These are phyloP conservation scores for Tetratostichococcus sp. DNA, from an alignment of 139 green algal genomes.

Conservation along the genomic window DNA sequence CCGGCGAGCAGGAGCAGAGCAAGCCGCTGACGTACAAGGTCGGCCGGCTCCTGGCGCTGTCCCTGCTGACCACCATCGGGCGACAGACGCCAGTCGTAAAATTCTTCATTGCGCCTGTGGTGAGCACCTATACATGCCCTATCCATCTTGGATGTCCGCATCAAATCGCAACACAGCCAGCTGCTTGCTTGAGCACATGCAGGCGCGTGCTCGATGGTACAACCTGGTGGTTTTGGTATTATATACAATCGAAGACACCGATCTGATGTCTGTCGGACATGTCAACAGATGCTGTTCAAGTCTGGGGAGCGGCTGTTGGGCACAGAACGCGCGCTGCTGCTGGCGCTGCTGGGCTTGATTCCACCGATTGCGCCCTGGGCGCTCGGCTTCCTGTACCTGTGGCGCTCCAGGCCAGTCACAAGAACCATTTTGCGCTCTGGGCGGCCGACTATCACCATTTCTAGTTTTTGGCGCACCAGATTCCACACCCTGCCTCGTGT, in stretches of 20 bases:
- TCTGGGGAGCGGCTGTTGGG: neutral
- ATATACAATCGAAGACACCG: too few species aligned
- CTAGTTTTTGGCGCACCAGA: too few species aligned
- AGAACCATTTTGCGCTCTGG: too few species aligned
- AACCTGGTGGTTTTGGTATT: too few species aligned
- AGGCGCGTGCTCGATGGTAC: too few species aligned
- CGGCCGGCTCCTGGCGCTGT: neutral
- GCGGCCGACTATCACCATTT: too few species aligned
- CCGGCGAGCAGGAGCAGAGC: neutral
- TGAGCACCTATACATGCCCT: too few species aligned
- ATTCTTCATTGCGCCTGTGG: neutral
- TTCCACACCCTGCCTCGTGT: too few species aligned
- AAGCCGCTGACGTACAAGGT: neutral
- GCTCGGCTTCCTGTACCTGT: neutral
- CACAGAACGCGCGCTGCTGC: neutral
- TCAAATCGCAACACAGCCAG: too few species aligned
- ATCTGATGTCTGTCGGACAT: too few species aligned
- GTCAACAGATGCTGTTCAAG: neutral
- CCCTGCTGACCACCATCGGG: neutral
- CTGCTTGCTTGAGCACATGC: too few species aligned
- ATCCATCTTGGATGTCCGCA: too few species aligned
- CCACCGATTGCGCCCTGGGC: neutral
- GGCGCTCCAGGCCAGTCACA: neutral
- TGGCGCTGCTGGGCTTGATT: neutral
- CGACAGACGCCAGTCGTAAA: neutral